Percentiles rank a stretch among this genome's conserved stretches.
Evolutionary conservation across 176 grass and related monocot genomes (phyloP).

Genomic region (Otatea glauca): DNA sequence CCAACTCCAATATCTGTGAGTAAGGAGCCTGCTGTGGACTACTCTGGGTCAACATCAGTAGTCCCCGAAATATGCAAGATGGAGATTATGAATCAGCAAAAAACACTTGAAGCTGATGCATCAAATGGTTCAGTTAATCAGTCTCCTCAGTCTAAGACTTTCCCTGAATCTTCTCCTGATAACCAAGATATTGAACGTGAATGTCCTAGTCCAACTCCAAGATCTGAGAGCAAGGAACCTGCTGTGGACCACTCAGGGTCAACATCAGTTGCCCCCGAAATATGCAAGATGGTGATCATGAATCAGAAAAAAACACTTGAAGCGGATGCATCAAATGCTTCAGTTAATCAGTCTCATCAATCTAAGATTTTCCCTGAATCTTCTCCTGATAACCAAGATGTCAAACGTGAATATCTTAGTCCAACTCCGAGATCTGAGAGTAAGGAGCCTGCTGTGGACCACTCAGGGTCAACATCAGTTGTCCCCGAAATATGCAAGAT

Average conservation of each 20-base stretch:
- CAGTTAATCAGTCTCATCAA: too few relatives aligned
- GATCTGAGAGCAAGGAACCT: conserved; percentile 44
- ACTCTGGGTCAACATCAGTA: conserved; percentile 28
- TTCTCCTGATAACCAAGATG: conserved; percentile 12
- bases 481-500: too few relatives aligned
- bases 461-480: not conserved
- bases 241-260: conserved; percentile 23
- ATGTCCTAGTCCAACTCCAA: conserved; percentile 55
- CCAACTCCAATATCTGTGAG: conserved; percentile 46
- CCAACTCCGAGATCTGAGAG: conserved; percentile 30
- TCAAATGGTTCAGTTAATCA: conserved; percentile 55
- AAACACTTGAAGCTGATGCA: conserved; percentile 44
- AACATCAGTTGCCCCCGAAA: conserved; percentile 22
- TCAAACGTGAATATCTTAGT: conserved; percentile 39
- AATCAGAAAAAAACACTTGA: too few relatives aligned
- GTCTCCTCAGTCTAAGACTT: conserved; percentile 48
- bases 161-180: conserved; percentile 46
- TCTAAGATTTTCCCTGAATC: too few relatives aligned
- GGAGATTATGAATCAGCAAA: conserved; percentile 45
- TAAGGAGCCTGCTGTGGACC: conserved; percentile 33
- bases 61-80: conserved; percentile 13
- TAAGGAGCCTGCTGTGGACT: conserved; percentile 38
- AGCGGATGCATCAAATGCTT: too few relatives aligned
- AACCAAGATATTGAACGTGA: conserved; percentile 49
- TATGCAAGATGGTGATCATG: too few relatives aligned